These are phyloP conservation scores for Ophiostoma quercus DNA, from an alignment of 2,329 filamentous ascomycete species.

Conservation along the genomic window DNA sequence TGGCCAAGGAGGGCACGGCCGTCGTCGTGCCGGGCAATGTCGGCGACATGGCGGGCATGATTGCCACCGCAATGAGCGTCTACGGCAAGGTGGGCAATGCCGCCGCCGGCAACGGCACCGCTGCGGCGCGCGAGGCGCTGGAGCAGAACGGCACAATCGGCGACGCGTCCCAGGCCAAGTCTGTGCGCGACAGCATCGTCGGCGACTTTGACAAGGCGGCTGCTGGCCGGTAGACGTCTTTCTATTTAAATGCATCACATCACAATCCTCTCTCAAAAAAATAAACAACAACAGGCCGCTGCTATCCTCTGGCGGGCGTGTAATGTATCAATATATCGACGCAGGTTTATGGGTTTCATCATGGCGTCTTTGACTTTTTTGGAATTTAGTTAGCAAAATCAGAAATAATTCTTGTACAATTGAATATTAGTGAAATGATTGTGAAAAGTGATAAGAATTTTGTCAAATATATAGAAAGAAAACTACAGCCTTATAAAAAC, in stretches of 20 bases:
- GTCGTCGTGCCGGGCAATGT: constrained; percentile 96
- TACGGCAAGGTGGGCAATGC: constrained; percentile 88
- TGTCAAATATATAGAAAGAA: too few relatives aligned
- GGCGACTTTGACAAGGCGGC: constrained; percentile 32
- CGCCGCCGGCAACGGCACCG: constrained; percentile 56
- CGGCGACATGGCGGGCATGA: constrained; percentile 93
- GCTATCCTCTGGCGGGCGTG: background rate
- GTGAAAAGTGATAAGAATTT: too few relatives aligned
- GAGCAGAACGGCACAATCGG: constrained; percentile 32
- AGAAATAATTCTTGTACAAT: background rate
- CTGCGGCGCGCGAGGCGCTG: constrained; percentile 48
- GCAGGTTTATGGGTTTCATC: background rate
- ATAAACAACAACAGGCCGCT: background rate
- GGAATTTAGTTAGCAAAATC: background rate
- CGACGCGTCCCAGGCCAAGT: constrained; percentile 16
- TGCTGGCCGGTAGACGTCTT: constrained; percentile 21
- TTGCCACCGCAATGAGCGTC: constrained; percentile 89
- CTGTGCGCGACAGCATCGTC: constrained; percentile 31
- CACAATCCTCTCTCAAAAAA: background rate
- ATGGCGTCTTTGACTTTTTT: constrained; percentile 6
- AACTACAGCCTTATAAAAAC: too few relatives aligned
- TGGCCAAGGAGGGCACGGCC: constrained; percentile 92
- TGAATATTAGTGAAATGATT: too few relatives aligned
- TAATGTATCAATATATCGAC: constrained; percentile 8
- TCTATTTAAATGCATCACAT: background rate